These are phyloP conservation scores for Trichoderma harzianum DNA, from an alignment of 2,329 filamentous ascomycete genomes.

Conservation along the genomic window DNA sequence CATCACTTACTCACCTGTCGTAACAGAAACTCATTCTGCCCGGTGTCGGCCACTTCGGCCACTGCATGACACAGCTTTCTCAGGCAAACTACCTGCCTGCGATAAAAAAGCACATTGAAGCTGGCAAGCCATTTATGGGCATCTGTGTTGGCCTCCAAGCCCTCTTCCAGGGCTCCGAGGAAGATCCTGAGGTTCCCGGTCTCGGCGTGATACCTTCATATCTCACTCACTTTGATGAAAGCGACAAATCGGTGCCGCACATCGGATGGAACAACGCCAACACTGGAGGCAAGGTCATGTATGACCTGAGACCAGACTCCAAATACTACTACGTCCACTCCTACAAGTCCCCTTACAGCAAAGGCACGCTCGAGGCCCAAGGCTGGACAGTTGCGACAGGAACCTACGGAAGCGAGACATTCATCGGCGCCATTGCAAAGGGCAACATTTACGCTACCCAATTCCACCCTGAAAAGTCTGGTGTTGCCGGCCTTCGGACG, in stretches of 20 bases:
- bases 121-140: constrained; percentile 96
- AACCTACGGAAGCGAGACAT: constrained; percentile 81
- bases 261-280: constrained; percentile 97
- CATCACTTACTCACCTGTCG: constrained; percentile 7
- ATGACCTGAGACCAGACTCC: constrained; percentile 72
- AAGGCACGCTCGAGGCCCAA: constrained; percentile 69
- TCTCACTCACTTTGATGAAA: constrained; percentile 73
- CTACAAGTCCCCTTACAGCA: constrained; percentile 75
- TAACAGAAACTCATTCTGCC: constrained; percentile 85
- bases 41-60: constrained; percentile 95
- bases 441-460: constrained; percentile 88
- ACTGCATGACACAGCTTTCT: constrained; percentile 83
- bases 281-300: constrained; percentile 58
- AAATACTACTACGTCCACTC: constrained; percentile 99
- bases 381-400: constrained; percentile 94
- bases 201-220: constrained; percentile 69
- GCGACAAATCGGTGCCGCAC: constrained; percentile 87
- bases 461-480: constrained; percentile 97
- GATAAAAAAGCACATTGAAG: constrained; percentile 75
- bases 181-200: constrained; percentile 69
- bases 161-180: constrained; percentile 80
- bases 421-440: constrained; percentile 84
- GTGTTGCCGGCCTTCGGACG: constrained; percentile 79
- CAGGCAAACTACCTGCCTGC: constrained; percentile 80
- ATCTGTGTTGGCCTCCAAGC: constrained; percentile 95